These are phyloP conservation scores for Nitzschia palea DNA, from an alignment of 108 stramenopile genomes.

Conservation along the genomic window DNA sequence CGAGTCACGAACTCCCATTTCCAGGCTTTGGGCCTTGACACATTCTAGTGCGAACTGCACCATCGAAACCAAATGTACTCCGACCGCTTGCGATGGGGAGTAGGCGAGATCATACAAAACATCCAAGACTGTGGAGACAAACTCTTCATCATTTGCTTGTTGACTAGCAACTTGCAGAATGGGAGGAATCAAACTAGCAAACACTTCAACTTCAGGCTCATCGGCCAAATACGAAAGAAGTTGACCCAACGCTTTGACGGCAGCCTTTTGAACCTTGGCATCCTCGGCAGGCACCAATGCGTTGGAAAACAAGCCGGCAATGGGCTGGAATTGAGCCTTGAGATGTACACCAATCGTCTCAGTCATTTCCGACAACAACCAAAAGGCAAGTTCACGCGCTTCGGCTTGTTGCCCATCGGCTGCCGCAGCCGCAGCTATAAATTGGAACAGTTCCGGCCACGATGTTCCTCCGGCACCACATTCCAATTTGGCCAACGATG, in stretches of 20 bases:
- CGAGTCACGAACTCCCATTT: conserved; percentile 85
- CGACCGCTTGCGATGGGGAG: conserved; percentile 56
- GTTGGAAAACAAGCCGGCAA: conserved; percentile 74
- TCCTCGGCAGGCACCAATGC: conserved; percentile 59
- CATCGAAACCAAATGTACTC: conserved; percentile 58
- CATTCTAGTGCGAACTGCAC: conserved; percentile 68
- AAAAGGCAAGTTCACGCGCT: conserved; percentile 92
- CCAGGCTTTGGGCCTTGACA: conserved; percentile 57
- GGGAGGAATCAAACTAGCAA: conserved; percentile 72
- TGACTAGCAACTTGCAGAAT: conserved; percentile 83
- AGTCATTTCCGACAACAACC: conserved; percentile 90
- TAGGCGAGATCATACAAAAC: conserved; percentile 87
- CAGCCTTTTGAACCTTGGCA: conserved; percentile 75
- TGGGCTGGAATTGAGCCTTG: conserved; percentile 68
- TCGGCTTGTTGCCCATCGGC: conserved; percentile 40
- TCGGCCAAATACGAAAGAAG: conserved; percentile 76
- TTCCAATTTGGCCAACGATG: conserved; percentile 72
- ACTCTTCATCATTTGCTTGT: conserved; percentile 72
- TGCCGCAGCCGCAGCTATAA: conserved; percentile 66
- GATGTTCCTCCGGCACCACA: conserved; percentile 48
- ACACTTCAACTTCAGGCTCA: conserved; percentile 67
- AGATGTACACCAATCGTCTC: conserved; percentile 88
- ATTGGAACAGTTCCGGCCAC: conserved; percentile 85
- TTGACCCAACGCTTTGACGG: conserved; percentile 81
- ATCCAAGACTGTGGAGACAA: conserved; percentile 78